Base-by-base conservation (phyloP, 1,139 yeast genomes). In the Protomyces inouyei region DNA sequence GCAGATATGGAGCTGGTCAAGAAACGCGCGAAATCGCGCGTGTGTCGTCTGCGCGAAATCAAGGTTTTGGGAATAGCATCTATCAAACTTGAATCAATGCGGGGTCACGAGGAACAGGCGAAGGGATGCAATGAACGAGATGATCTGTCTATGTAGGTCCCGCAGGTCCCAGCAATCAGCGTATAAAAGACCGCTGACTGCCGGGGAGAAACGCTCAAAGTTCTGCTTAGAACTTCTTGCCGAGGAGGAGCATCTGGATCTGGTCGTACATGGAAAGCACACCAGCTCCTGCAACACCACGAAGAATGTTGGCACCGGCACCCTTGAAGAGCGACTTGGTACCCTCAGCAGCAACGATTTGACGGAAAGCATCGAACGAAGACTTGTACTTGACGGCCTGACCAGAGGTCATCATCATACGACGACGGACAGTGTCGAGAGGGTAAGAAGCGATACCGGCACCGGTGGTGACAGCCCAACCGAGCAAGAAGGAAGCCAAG, bases 271-370 rank as follows among this genome's bases (percentile, higher is more conserved):
- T 77, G 75, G 91, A 85, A 77, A 86, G 84, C 72, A 86, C 92
- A 84, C 89, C 90, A 75, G 91, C 91, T 79, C 89, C 89, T 78
- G 91, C 92, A 74, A 86, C 88, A 83, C 90, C 90, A 82, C 91
- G 86, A 79, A 86, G 83, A 79, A 86, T 85, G 87, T 86, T 86
- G 75, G 91, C 91, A 81, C 88, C 91, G 78, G 89, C 86, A 78
- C 92, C 92, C 84, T 85, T 86, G 87, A 86, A 86, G 78, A 86
- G 80, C 72, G 91, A 84, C 69, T 76, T 73, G 72, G 83, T 76
- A 80, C 92, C 91, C 80, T 86, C 90, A 73, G 85, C 82, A 71
- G 86, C 86, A 71, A 85, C 85, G 75, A 86, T 85, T 80, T 84
- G 79, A 71, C 75, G 76, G 84, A 85, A 84, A 74, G 89, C 88